Conservation (phyloP, 768 basidiomycete genomes). For the Kondoa subrosea region DNA sequence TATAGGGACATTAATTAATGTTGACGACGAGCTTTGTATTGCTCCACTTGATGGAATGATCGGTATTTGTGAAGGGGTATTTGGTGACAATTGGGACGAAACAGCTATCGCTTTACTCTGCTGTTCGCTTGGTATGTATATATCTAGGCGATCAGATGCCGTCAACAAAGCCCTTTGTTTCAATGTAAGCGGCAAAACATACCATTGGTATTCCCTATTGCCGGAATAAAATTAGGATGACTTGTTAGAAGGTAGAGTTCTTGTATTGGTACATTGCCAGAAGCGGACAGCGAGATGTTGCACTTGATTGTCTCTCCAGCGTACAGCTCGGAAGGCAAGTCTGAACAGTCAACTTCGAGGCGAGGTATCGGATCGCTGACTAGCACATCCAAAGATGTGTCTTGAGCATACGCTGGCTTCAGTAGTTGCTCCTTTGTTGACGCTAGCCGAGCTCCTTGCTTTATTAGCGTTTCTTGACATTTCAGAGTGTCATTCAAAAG, state of each 20-base stretch:
- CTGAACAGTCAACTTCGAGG: slow-evolving; percentile 34
- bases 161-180: not conserved
- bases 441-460: slow-evolving; percentile 59
- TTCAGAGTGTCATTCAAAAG: slow-evolving; percentile 48
- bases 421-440: slow-evolving; percentile 55
- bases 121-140: not conserved
- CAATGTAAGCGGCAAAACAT: slow-evolving; percentile 3
- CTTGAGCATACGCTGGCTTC: slow-evolving; percentile 52
- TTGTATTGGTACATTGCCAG: slow-evolving; percentile 8
- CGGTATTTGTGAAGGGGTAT: not conserved
- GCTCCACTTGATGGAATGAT: too few species aligned
- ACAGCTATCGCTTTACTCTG: not conserved
- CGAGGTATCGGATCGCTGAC: slow-evolving; percentile 52
- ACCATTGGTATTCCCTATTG: slow-evolving; percentile 1
- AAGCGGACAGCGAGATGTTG: slow-evolving; percentile 14
- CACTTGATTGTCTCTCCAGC: slow-evolving; percentile 35
- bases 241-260: slow-evolving; percentile 15
- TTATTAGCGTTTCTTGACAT: slow-evolving; percentile 47
- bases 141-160: not conserved
- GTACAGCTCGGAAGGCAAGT: slow-evolving; percentile 17
- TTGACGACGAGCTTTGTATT: too few species aligned
- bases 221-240: slow-evolving; percentile 4
- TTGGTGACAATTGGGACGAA: not conserved
- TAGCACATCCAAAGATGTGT: slow-evolving; percentile 45
- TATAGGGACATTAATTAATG: slow-evolving; percentile 12